Percentiles rank a stretch among this genome's conserved stretches.
phyloP scores from a whole-genome alignment of 169 alveolate species.

The Eimeria praecox region DNA sequence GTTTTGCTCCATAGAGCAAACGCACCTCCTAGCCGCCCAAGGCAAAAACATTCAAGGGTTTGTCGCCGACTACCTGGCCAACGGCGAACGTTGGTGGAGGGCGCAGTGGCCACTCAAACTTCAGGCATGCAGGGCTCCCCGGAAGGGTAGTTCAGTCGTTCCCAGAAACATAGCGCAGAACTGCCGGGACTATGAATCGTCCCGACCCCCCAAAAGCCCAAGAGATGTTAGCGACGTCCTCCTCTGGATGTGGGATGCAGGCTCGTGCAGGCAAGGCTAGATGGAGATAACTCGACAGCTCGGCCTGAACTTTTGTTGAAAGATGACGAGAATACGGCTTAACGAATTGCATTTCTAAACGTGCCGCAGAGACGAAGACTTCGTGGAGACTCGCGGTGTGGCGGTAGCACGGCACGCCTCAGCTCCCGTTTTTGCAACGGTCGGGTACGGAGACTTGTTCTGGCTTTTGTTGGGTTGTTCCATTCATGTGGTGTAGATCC shows the following conservation, averaged over 20 bases:
- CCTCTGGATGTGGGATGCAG: slow-evolving; percentile 34
- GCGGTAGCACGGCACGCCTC: not conserved
- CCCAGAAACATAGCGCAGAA: not conserved
- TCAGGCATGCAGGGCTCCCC: not conserved
- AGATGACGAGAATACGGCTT: not conserved
- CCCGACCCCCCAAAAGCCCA: not conserved
- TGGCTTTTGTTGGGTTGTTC: not conserved
- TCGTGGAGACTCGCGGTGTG: not conserved
- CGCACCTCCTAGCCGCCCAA: not conserved
- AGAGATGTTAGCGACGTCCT: not conserved
- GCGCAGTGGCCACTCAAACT: slow-evolving; percentile 33
- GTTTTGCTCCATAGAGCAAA: not conserved
- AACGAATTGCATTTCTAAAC: not conserved
- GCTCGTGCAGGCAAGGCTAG: not conserved
- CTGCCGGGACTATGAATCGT: not conserved
- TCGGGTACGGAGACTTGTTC: not conserved
- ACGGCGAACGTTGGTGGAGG: not conserved
- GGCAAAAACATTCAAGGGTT: not conserved
- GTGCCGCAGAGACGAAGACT: not conserved
- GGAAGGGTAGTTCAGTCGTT: not conserved
- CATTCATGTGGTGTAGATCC: no score
- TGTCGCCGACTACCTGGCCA: not conserved
- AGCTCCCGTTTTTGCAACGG: no score
- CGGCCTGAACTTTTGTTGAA: not conserved
- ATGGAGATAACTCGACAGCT: not conserved